phyloP scores from a whole-genome alignment of 129 eudicot species.

The Centella asiatica region DNA sequence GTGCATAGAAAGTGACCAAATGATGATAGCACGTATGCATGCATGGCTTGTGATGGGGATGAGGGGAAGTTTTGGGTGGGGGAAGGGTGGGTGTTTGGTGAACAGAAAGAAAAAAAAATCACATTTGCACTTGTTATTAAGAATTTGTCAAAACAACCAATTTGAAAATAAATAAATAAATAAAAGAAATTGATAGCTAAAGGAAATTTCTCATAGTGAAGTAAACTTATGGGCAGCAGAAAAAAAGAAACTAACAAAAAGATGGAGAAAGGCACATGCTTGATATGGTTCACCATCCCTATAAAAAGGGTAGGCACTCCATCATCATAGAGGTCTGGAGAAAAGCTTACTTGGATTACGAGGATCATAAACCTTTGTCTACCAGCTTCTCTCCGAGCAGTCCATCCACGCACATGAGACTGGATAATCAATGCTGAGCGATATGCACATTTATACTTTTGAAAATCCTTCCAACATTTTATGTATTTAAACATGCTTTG shows the following conservation, averaged over 20 bases:
- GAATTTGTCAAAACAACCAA: neutral
- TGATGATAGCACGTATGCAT: too few relatives aligned
- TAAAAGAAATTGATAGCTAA: too few relatives aligned
- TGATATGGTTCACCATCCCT: neutral
- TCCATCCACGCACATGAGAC: conserved; percentile 58
- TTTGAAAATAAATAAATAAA: neutral
- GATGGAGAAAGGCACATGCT: neutral
- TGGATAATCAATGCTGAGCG: conserved; percentile 55
- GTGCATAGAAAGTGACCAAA: too few relatives aligned
- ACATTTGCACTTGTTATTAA: too few relatives aligned
- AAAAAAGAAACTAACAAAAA: neutral
- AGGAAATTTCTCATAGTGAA: neutral
- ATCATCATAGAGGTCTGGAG: neutral
- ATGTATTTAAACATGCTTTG: conserved; percentile 44
- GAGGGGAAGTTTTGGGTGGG: too few relatives aligned
- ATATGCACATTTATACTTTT: conserved; percentile 23
- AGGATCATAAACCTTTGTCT: conserved; percentile 21
- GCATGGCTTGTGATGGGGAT: too few relatives aligned
- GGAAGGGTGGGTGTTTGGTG: too few relatives aligned
- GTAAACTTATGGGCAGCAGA: neutral
- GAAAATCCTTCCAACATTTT: conserved; percentile 30
- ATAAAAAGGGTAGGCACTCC: neutral
- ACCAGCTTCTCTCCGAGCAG: conserved; percentile 43
- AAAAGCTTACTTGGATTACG: conserved; percentile 52
- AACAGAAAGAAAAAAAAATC: too few relatives aligned